Base-by-base conservation (phyloP, 192 early-diverging fungal species). In the Diversispora eburnea region DNA sequence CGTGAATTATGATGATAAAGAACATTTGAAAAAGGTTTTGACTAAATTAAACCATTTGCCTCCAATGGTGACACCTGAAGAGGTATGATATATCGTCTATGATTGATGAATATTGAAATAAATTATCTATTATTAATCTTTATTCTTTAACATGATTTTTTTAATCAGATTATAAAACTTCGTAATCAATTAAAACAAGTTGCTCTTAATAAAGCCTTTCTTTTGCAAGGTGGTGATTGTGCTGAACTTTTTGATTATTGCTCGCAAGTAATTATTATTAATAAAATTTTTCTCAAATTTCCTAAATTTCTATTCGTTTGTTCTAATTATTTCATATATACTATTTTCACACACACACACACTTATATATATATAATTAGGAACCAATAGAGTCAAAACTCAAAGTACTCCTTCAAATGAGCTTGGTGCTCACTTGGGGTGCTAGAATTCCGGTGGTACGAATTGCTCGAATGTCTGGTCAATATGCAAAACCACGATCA, bases 211-310 rank as follows among this genome's bases (percentile, higher is more conserved):
- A 92, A 95, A 70, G 89, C 95, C 9, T 98, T 99, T 72, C 82
- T 99, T 73, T 84, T 99, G 41, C 97, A 99, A 82, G 97, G 97
- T 70, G 97, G 97, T 66, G 97, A 98, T 82, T 99, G 97, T 82
- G 97, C 97, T 25, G 97, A 99, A 83, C 86, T 94, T 48, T 99
- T 99, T 80, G 95, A 99, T 75, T 99, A 99, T 80, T 99, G 97
- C 81, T 87, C 90, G n/a, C 86, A 91, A 84, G 90, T 91, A 86
- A 22, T 22, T 13, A 3, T 51, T 33, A 0, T 33, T 33, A 33
- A 33, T 33, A 33, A 33, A 33, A 1, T 33, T 33, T 33, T 33
- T 33, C 25, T 33, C 2, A 33, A 33, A 33, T 33, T 33, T 33
- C 25, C 25, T 33, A 33, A 33, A 33, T 33, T 33, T 33, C 25